Percentiles rank a stretch among this genome's conserved stretches.
These are phyloP conservation scores for Dendrostoma leiphaemia DNA, from an alignment of 2,329 filamentous ascomycete genomes.

Conservation along the genomic window DNA sequence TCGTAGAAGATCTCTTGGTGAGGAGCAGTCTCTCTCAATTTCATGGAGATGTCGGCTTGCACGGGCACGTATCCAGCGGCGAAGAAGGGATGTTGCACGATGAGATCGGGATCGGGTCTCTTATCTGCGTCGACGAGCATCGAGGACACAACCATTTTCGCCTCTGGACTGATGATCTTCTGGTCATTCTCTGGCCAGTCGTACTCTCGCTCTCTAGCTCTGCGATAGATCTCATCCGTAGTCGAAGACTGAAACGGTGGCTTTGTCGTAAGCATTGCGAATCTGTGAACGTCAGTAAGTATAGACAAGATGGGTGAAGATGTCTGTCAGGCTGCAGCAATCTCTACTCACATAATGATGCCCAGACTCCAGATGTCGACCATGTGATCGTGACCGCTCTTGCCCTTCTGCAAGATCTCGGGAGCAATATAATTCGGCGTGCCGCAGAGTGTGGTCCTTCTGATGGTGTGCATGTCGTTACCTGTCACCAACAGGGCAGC, in stretches of 20 bases:
- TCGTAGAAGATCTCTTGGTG: constrained; percentile 58
- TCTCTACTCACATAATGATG: constrained; percentile 78
- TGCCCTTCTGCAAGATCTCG: constrained; percentile 91
- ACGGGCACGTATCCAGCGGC: constrained; percentile 70
- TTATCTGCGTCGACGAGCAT: constrained; percentile 74
- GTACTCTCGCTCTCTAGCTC: constrained; percentile 69
- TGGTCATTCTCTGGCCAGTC: constrained; percentile 71
- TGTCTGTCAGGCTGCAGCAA: not conserved
- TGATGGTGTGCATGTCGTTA: constrained; percentile 79
- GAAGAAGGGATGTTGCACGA: constrained; percentile 80
- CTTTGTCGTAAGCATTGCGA: constrained; percentile 94
- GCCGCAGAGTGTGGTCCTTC: constrained; percentile 90
- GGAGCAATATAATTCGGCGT: constrained; percentile 98
- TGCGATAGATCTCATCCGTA: constrained; percentile 80
- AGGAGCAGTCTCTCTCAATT: constrained; percentile 56
- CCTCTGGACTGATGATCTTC: constrained; percentile 71
- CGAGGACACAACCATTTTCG: constrained; percentile 74
- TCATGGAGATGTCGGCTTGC: constrained; percentile 55
- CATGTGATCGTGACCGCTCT: constrained; percentile 94
- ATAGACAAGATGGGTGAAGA: not conserved
- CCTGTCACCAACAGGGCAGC: constrained; percentile 89
- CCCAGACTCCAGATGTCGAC: constrained; percentile 98
- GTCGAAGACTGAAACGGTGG: constrained; percentile 94
- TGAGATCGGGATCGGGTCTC: constrained; percentile 72
- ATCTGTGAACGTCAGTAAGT: constrained; percentile 49